Percentiles rank a stretch among this genome's conserved stretches.
phyloP scores from a whole-genome alignment of 2,329 filamentous ascomycete genomes.

The Chaetomium globosum region DNA sequence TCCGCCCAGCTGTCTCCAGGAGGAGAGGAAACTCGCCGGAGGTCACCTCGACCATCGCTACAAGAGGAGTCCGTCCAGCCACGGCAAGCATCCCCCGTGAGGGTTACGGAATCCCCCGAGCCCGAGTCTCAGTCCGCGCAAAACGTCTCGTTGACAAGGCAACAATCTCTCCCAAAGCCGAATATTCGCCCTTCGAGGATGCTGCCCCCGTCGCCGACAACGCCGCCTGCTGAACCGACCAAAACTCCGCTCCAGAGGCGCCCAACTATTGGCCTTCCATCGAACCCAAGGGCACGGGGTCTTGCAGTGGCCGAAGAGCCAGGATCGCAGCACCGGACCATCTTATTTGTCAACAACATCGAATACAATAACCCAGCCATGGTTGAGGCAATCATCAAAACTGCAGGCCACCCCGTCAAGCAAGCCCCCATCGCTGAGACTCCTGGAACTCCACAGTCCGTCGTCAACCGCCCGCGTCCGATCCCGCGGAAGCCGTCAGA shows the following conservation, averaged over 20 bases:
- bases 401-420: constrained; percentile 44
- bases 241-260: constrained; percentile 50
- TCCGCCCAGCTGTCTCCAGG: constrained; percentile 56
- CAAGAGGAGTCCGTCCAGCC: constrained; percentile 23
- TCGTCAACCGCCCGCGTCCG: constrained; percentile 59
- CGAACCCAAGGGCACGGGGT: constrained; percentile 50
- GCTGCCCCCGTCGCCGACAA: constrained; percentile 39
- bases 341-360: constrained; percentile 61
- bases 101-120: neutral
- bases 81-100: neutral
- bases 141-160: constrained; percentile 21
- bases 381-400: constrained; percentile 55
- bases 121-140: constrained; percentile 13
- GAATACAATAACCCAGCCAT: constrained; percentile 56
- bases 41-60: constrained; percentile 52
- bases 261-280: constrained; percentile 52
- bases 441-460: constrained; percentile 40
- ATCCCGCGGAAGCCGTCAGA: constrained; percentile 54
- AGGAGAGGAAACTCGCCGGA: constrained; percentile 53
- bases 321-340: constrained; percentile 47
- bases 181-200: constrained; percentile 42
- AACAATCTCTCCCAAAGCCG: constrained; percentile 21
- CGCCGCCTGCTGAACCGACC: constrained; percentile 41
- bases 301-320: constrained; percentile 41
- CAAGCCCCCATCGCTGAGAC: constrained; percentile 33